phyloP scores from a whole-genome alignment of 1,284 basidiomycete species.

The Rhizopogon hawkerae region DNA sequence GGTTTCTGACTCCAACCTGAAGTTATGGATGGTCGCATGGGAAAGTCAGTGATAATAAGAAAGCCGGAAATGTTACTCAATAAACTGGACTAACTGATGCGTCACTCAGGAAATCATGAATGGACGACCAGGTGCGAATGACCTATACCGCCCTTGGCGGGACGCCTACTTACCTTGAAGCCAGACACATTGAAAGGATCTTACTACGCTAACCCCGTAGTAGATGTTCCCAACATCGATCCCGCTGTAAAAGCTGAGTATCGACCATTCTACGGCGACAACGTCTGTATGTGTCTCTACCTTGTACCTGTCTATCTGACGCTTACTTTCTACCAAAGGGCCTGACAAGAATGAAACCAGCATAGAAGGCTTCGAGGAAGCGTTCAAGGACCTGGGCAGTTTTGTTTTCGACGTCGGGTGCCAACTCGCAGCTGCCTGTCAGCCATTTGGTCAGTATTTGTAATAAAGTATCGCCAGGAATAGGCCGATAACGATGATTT shows the following conservation, averaged over 20 bases:
- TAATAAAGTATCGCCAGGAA: neutral
- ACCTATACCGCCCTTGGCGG: neutral
- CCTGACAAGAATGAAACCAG: constrained; percentile 51
- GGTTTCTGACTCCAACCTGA: constrained; percentile 1
- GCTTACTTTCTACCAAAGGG: constrained; percentile 39
- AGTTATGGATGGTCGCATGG: constrained; percentile 94
- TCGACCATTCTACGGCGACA: constrained; percentile 73
- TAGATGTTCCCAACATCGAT: constrained; percentile 56
- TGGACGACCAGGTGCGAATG: constrained; percentile 60
- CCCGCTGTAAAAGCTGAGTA: constrained; percentile 44
- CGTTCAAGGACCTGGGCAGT: constrained; percentile 78
- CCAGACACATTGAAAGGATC: constrained; percentile 81
- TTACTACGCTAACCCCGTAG: constrained; percentile 83
- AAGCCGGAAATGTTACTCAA: too few relatives aligned
- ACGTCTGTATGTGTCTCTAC: constrained; percentile 51
- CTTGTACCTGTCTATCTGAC: neutral
- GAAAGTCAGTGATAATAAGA: constrained; percentile 42
- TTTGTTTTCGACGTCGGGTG: constrained; percentile 77
- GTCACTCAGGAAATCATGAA: constrained; percentile 80
- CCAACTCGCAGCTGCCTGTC: constrained; percentile 75
- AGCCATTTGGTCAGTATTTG: constrained; percentile 63
- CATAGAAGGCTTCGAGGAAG: constrained; percentile 70
- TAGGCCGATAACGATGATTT: neutral
- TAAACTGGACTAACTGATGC: neutral
- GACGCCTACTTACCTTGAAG: constrained; percentile 5